Evolutionary conservation across 2,329 filamentous ascomycete species (phyloP).

Genomic region (Beauveria medogensis): DNA sequence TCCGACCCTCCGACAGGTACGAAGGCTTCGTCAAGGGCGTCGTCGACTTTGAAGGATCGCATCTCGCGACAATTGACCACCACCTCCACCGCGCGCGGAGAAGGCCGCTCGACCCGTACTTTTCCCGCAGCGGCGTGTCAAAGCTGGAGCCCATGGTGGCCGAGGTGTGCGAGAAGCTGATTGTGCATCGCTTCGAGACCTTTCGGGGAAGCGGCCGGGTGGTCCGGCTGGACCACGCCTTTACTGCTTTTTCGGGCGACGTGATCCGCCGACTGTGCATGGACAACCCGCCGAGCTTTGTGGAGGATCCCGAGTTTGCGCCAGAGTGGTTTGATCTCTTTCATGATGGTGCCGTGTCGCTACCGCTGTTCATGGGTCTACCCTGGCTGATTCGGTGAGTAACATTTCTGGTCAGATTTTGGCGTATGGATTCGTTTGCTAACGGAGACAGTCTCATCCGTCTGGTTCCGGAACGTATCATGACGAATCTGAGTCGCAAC

Average conservation of each 20-base stretch:
- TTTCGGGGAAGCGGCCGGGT: neutral
- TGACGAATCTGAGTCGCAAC: too few species aligned
- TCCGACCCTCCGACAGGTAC: neutral
- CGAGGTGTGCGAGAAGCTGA: neutral
- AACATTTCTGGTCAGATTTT: too few species aligned
- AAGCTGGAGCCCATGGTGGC: neutral
- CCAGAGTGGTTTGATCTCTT: neutral
- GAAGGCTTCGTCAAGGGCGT: neutral
- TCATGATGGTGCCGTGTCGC: neutral
- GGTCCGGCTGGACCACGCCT: neutral
- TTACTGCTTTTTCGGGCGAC: neutral
- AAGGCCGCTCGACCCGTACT: neutral
- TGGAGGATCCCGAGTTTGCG: neutral
- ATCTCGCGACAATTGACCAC: neutral
- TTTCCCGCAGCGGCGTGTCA: neutral
- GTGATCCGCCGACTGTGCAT: neutral
- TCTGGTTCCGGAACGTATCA: too few species aligned
- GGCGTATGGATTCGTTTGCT: too few species aligned
- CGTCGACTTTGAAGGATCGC: neutral
- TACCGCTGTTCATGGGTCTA: too few species aligned
- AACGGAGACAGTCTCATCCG: too few species aligned
- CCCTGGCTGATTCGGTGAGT: too few species aligned
- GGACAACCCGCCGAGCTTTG: neutral
- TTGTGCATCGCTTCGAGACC: neutral
- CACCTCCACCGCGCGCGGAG: neutral